phyloP scores from a whole-genome alignment of 2,329 filamentous ascomycete genomes.

The Colletotrichum sp. region DNA sequence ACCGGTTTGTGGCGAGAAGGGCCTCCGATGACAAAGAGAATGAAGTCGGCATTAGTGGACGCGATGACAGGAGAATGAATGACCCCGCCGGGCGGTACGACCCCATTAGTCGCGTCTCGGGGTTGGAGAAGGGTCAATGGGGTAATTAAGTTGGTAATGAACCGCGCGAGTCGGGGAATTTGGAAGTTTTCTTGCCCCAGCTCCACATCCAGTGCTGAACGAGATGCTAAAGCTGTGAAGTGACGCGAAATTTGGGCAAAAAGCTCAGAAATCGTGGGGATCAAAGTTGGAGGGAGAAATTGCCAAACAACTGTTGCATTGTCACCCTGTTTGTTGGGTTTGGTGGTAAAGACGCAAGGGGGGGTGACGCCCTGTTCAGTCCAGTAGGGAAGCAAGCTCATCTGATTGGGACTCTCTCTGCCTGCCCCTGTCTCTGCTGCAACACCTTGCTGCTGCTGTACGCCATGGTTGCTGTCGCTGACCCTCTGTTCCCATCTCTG shows the following conservation, averaged over 20 bases:
- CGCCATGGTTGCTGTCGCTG: neutral
- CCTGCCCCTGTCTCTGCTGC: neutral
- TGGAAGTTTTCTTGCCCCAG: neutral
- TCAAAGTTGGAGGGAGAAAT: neutral
- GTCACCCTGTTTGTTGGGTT: neutral
- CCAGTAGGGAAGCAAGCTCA: neutral
- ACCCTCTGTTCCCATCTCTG: neutral
- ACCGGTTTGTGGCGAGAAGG: neutral
- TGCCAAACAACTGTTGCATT: neutral
- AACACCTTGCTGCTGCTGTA: neutral
- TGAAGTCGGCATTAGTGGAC: neutral
- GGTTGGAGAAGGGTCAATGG: neutral
- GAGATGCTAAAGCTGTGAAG: neutral
- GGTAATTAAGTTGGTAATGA: neutral
- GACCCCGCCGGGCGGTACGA: neutral
- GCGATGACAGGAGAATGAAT: neutral
- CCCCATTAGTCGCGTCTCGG: neutral
- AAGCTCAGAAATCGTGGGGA: neutral
- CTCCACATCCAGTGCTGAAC: neutral
- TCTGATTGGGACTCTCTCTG: neutral
- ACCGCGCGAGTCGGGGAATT: neutral
- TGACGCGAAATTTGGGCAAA: neutral
- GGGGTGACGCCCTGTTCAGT: neutral
- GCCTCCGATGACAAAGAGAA: constrained; percentile 14
- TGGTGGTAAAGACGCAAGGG: neutral